Evolutionary conservation across 768 basidiomycete species (phyloP).

Genomic region (Mycena belliarum): DNA sequence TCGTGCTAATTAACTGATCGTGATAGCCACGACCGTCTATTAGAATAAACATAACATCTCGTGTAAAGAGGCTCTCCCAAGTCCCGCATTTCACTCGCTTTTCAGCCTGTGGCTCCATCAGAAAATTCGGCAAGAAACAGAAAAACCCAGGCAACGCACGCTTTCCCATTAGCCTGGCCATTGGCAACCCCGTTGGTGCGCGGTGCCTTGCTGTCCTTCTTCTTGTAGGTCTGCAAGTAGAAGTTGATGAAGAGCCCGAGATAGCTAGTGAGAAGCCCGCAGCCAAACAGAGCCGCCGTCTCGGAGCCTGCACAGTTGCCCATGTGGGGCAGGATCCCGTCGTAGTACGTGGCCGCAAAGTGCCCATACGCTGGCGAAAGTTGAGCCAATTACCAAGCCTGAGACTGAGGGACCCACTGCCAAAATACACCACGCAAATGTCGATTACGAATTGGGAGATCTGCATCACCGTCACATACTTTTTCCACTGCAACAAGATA

Average conservation of each 20-base stretch:
- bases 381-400: constrained; percentile 1
- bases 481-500: constrained; percentile 80
- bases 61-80: background rate
- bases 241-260: constrained; percentile 95
- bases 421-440: constrained; percentile 89
- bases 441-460: constrained; percentile 96
- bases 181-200: constrained; percentile 49
- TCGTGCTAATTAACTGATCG: constrained; percentile 4
- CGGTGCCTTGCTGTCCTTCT: constrained; percentile 41
- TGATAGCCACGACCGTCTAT: background rate
- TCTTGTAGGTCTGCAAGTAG: constrained; percentile 84
- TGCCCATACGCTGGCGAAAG: constrained; percentile 69
- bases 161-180: constrained; percentile 45
- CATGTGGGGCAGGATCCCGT: constrained; percentile 59
- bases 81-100: constrained; percentile 4
- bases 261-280: constrained; percentile 85
- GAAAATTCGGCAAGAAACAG: background rate
- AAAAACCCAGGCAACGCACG: constrained; percentile 28
- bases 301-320: constrained; percentile 90
- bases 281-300: constrained; percentile 85
- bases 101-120: constrained; percentile 26
- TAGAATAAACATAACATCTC: constrained; percentile 10
- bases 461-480: constrained; percentile 95
- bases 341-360: constrained; percentile 67
- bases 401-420: constrained; percentile 60